Percentiles rank a stretch among this genome's conserved stretches.
Conservation (phyloP, 805 yeast genomes). For the Lipomyces kockii region DNA sequence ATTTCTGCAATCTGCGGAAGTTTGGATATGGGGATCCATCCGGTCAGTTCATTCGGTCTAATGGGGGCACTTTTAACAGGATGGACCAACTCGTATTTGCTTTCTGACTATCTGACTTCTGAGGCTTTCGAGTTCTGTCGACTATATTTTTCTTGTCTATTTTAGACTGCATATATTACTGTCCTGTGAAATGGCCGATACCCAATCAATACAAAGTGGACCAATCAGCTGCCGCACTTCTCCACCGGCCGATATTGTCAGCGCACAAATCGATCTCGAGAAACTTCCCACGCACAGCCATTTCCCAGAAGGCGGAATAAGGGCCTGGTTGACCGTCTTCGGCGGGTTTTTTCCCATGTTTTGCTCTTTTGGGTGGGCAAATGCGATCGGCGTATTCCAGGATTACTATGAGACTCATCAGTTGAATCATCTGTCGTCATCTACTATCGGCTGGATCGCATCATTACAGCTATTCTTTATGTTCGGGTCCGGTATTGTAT, state of each 20-base stretch:
- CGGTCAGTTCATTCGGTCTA: too few species aligned
- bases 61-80: too few species aligned
- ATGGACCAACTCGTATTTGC: too few species aligned
- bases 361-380: constrained; percentile 60
- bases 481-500: constrained; percentile 34
- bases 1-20: too few species aligned
- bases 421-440: constrained; percentile 38
- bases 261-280: neutral
- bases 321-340: constrained; percentile 58
- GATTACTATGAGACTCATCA: constrained; percentile 41
- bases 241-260: neutral
- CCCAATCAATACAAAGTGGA: neutral
- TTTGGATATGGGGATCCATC: too few species aligned
- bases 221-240: neutral
- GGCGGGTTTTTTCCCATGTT: constrained; percentile 64
- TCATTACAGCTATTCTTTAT: constrained; percentile 44
- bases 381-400: constrained; percentile 42
- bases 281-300: neutral
- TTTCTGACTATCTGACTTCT: neutral
- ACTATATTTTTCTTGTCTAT: too few species aligned
- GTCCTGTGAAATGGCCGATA: neutral
- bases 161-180: too few species aligned
- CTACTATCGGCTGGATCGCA: constrained; percentile 46
- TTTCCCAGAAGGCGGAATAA: neutral
- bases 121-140: neutral